Percentiles rank a stretch among this genome's conserved stretches.
phyloP scores from a whole-genome alignment of 306 rosid genomes.

The Casuarina glauca region DNA sequence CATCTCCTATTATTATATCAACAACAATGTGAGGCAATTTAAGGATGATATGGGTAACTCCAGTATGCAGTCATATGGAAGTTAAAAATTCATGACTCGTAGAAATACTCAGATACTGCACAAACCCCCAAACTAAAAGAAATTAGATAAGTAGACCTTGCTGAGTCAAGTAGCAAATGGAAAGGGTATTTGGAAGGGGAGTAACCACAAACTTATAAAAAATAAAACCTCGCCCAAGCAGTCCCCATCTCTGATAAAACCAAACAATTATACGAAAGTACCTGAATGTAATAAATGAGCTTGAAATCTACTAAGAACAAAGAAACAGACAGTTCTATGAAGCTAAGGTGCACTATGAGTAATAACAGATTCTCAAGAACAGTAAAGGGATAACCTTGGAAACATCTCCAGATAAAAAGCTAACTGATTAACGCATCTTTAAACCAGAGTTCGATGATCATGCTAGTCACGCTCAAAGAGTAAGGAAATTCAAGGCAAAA shows the following conservation, averaged over 20 bases:
- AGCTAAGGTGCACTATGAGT: too few relatives aligned
- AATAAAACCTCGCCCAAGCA: too few relatives aligned
- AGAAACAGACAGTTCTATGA: too few relatives aligned
- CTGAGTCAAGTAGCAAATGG: too few relatives aligned
- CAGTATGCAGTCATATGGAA: neutral
- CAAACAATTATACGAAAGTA: too few relatives aligned
- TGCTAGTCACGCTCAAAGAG: neutral
- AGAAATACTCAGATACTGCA: neutral
- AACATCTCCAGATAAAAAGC: neutral
- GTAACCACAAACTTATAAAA: too few relatives aligned
- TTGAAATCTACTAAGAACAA: too few relatives aligned
- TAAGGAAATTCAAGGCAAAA: neutral
- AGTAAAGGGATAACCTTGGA: too few relatives aligned
- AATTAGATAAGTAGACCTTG: neutral
- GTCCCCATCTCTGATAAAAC: too few relatives aligned
- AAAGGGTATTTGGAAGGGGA: neutral
- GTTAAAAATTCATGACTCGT: neutral
- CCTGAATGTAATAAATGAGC: too few relatives aligned
- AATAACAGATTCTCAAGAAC: too few relatives aligned
- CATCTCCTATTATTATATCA: slow-evolving; percentile 63
- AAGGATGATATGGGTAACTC: neutral
- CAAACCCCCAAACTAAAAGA: neutral
- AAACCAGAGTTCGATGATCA: neutral
- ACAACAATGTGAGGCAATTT: neutral
- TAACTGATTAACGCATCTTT: too few relatives aligned